These are phyloP conservation scores for Parasitella parasitica DNA, from an alignment of 371 early-diverging fungal species.

Conservation along the genomic window DNA sequence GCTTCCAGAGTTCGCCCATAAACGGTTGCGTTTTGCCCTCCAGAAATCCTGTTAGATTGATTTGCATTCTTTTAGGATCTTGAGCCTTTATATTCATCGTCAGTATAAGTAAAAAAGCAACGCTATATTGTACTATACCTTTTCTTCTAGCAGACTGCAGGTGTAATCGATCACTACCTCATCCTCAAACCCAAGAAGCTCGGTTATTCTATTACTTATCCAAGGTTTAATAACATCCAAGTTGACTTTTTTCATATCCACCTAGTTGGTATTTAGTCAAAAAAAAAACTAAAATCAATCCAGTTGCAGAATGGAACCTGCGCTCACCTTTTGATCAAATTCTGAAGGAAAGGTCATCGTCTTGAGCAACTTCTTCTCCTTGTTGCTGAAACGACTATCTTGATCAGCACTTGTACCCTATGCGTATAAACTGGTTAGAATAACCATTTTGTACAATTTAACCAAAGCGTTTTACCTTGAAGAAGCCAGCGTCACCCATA, in stretches of 20 bases:
- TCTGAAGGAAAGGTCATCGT: conserved; percentile 83
- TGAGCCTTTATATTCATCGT: conserved; percentile 46
- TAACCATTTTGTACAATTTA: not conserved
- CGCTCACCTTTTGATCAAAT: conserved; percentile 74
- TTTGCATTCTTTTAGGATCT: conserved; percentile 90
- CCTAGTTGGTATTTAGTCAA: conserved; percentile 45
- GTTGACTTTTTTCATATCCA: conserved; percentile 90
- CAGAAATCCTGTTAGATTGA: conserved; percentile 94
- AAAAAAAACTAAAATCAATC: too few relatives aligned
- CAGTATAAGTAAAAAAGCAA: not conserved
- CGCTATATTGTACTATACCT: conserved; percentile 43
- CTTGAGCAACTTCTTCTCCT: conserved; percentile 81
- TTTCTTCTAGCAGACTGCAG: conserved; percentile 76
- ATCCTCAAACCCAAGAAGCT: conserved; percentile 90
- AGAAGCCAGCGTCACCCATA: conserved; percentile 83
- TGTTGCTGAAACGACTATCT: conserved; percentile 89
- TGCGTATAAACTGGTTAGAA: not conserved
- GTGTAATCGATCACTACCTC: conserved; percentile 90
- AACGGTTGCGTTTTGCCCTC: conserved; percentile 81
- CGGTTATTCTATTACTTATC: conserved; percentile 76
- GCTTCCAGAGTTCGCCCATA: conserved; percentile 86
- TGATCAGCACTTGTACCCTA: conserved; percentile 84
- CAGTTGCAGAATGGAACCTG: not conserved
- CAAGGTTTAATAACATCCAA: conserved; percentile 85
- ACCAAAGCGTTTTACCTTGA: conserved; percentile 52